These are phyloP conservation scores for Anisodus tanguticus DNA, from an alignment of 257 asterid genomes.

Conservation along the genomic window DNA sequence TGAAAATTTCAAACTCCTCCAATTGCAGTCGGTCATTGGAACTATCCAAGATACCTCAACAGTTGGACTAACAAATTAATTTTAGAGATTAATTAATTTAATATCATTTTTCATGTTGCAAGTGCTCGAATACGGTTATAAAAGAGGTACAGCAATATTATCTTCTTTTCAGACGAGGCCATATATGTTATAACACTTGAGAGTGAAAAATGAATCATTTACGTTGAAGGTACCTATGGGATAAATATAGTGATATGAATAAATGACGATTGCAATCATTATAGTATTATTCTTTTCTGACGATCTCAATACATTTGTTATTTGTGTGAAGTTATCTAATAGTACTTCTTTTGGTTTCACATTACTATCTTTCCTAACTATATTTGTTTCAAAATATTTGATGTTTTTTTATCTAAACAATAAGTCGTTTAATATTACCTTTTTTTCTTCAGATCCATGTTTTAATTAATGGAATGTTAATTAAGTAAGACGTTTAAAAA, in stretches of 20 bases:
- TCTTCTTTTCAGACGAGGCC: not conserved
- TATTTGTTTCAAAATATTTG: not conserved
- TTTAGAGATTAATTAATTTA: not conserved
- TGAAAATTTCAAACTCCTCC: conserved; percentile 18
- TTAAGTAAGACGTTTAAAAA: not conserved
- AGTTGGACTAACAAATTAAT: conserved; percentile 21
- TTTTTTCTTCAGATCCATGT: not conserved
- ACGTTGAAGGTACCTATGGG: too few species aligned
- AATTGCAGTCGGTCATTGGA: not conserved
- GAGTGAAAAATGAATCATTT: not conserved
- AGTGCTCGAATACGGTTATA: not conserved
- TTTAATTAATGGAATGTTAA: not conserved
- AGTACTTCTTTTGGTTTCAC: not conserved
- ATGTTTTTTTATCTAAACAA: not conserved
- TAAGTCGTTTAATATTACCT: not conserved
- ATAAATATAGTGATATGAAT: too few species aligned
- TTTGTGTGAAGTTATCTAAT: too few species aligned
- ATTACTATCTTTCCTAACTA: not conserved
- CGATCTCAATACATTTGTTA: not conserved
- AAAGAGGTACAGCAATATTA: not conserved
- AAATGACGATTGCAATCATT: too few species aligned
- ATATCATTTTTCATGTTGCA: not conserved
- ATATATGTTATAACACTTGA: not conserved
- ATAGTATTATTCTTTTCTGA: too few species aligned
- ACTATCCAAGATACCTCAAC: not conserved